Conservation (phyloP, 2,329 filamentous ascomycete species). For the Elsinoe arachidis region DNA sequence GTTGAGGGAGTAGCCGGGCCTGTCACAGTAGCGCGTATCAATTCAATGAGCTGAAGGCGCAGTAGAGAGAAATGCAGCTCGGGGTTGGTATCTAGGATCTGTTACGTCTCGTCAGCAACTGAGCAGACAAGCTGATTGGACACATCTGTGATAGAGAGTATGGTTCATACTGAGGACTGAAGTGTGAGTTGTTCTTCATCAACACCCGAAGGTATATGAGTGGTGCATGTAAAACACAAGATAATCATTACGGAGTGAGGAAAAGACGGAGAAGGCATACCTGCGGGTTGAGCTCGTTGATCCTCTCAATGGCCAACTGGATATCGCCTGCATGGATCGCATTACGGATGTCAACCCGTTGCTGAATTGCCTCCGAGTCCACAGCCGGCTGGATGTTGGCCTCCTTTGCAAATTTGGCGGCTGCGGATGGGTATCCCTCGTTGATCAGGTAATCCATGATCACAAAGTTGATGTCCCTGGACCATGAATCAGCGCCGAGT, state of each 20-base stretch:
- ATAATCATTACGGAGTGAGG: conserved; percentile 70
- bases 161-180: conserved; percentile 82
- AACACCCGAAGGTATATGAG: conserved; percentile 77
- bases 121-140: neutral
- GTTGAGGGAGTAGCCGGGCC: conserved; percentile 38
- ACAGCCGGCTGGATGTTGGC: conserved; percentile 74
- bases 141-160: neutral
- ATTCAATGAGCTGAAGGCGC: conserved; percentile 83
- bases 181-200: conserved; percentile 79
- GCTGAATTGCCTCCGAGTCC: conserved; percentile 59
- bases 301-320: conserved; percentile 69
- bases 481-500: conserved; percentile 18
- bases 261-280: conserved; percentile 48
- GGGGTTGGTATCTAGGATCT: conserved; percentile 82
- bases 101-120: conserved; percentile 14
- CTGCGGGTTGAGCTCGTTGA: conserved; percentile 86
- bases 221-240: conserved; percentile 96
- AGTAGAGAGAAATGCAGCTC: conserved; percentile 82
- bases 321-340: conserved; percentile 82
- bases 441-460: conserved; percentile 96
- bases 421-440: conserved; percentile 87
- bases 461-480: conserved; percentile 86
- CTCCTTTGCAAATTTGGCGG: conserved; percentile 86
- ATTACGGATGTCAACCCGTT: conserved; percentile 73
- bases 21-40: conserved; percentile 62